phyloP scores from a whole-genome alignment of 371 early-diverging fungal genomes.

The Saksenaea vasiformis region DNA sequence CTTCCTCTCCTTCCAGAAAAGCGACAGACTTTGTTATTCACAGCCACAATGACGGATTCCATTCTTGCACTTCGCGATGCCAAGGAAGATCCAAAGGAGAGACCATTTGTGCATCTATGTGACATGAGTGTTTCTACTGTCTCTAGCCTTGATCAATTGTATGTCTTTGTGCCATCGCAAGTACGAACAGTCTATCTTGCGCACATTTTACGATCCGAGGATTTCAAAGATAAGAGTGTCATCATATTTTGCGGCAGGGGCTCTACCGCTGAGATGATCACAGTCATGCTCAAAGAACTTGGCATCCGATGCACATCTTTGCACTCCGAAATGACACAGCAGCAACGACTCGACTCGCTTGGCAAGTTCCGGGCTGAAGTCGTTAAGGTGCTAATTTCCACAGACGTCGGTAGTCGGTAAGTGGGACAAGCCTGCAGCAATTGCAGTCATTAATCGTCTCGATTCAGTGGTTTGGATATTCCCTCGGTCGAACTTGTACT shows the following conservation, averaged over 20 bases:
- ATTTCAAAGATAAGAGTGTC: constrained; percentile 74
- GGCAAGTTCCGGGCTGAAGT: constrained; percentile 91
- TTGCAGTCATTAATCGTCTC: neutral
- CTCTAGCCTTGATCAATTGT: constrained; percentile 84
- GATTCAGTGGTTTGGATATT: constrained; percentile 95
- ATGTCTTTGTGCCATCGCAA: constrained; percentile 92
- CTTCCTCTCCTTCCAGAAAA: constrained; percentile 76
- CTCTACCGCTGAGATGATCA: constrained; percentile 79
- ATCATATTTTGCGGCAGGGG: constrained; percentile 93
- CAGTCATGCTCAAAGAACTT: constrained; percentile 84
- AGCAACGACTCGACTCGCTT: constrained; percentile 86
- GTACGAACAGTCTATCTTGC: constrained; percentile 90
- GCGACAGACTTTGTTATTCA: constrained; percentile 92
- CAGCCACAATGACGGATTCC: constrained; percentile 94
- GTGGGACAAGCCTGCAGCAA: constrained; percentile 3
- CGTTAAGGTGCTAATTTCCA: constrained; percentile 88
- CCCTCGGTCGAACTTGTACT: constrained; percentile 93
- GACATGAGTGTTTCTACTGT: constrained; percentile 81
- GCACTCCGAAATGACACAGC: constrained; percentile 94
- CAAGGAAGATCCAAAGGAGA: constrained; percentile 42
- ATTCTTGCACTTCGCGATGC: constrained; percentile 64
- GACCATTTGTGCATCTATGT: constrained; percentile 84
- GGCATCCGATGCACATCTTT: constrained; percentile 88
- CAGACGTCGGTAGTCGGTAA: constrained; percentile 96
- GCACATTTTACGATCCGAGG: constrained; percentile 71